A percentile compares a stretch with the other conserved stretches of the same genome.
phyloP scores from a whole-genome alignment of 2,329 filamentous ascomycete species.

The Trichoderma hamatum region DNA sequence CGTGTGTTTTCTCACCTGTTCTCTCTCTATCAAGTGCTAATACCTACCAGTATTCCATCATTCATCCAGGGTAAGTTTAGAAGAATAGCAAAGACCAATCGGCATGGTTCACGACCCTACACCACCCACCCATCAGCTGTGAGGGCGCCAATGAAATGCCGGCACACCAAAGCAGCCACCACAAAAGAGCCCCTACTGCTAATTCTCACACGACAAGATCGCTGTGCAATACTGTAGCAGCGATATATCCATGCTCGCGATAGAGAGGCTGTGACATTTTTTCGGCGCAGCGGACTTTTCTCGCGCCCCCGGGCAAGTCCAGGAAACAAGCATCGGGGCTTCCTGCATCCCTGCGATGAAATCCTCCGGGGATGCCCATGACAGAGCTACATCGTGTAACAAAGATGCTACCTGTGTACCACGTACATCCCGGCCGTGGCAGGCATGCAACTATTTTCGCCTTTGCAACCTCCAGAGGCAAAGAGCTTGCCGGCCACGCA shows the following conservation, averaged over 20 bases:
- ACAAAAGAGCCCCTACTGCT: neutral
- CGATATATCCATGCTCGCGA: neutral
- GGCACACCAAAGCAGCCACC: neutral
- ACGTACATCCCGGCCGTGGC: neutral
- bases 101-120: conserved; percentile 24
- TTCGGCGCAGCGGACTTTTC: neutral
- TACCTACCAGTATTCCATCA: neutral
- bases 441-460: neutral
- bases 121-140: neutral
- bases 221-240: neutral
- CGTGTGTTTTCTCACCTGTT: neutral
- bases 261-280: neutral
- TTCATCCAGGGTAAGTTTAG: conserved; percentile 15
- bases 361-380: conserved; percentile 5
- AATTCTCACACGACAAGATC: conserved; percentile 9
- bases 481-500: neutral
- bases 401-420: neutral
- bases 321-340: neutral
- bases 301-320: neutral
- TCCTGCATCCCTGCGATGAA: neutral
- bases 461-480: conserved; percentile 7
- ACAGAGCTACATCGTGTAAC: neutral
- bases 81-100: conserved; percentile 9
- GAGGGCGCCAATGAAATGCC: conserved; percentile 17
- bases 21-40: neutral